These are phyloP conservation scores for Cladosporium sp. DNA, from an alignment of 2,329 filamentous ascomycete species.

Conservation along the genomic window DNA sequence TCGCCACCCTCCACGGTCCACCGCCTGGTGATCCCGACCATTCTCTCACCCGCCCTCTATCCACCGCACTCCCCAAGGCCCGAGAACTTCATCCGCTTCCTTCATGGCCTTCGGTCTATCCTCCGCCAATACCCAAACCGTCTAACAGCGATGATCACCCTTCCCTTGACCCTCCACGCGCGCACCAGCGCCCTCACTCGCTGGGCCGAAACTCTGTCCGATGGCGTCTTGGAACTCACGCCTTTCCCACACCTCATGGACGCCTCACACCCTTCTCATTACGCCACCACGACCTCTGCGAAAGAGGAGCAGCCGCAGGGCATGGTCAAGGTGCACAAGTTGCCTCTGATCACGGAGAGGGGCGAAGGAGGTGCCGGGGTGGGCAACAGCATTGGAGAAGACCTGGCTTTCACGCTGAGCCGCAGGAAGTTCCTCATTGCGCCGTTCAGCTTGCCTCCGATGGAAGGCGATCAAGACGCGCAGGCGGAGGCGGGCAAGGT, in stretches of 20 bases:
- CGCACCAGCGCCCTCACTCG: conserved; percentile 70
- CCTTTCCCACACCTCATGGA: conserved; percentile 62
- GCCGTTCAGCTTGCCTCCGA: conserved; percentile 83
- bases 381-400: conserved; percentile 64
- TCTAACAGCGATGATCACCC: conserved; percentile 67
- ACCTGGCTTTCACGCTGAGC: conserved; percentile 87
- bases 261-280: conserved; percentile 38
- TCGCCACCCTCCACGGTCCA: conserved; percentile 64
- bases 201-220: conserved; percentile 80
- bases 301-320: conserved; percentile 79
- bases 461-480: conserved; percentile 68
- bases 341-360: conserved; percentile 83
- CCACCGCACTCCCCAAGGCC: conserved; percentile 66
- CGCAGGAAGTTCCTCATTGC: conserved; percentile 78
- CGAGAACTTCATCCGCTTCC: conserved; percentile 69
- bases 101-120: conserved; percentile 73
- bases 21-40: conserved; percentile 75
- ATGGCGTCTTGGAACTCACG: conserved; percentile 82
- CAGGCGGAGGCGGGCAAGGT: conserved; percentile 49
- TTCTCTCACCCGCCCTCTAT: conserved; percentile 85
- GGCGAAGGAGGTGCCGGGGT: conserved; percentile 72
- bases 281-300: conserved; percentile 25
- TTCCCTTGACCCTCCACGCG: conserved; percentile 77
- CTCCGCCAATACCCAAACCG: conserved; percentile 63
- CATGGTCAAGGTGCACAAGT: conserved; percentile 73